Evolutionary conservation across 2,329 filamentous ascomycete species (phyloP), one percentile per base, ranked within the genome.

Genomic region (Fusarium temperatum): DNA sequence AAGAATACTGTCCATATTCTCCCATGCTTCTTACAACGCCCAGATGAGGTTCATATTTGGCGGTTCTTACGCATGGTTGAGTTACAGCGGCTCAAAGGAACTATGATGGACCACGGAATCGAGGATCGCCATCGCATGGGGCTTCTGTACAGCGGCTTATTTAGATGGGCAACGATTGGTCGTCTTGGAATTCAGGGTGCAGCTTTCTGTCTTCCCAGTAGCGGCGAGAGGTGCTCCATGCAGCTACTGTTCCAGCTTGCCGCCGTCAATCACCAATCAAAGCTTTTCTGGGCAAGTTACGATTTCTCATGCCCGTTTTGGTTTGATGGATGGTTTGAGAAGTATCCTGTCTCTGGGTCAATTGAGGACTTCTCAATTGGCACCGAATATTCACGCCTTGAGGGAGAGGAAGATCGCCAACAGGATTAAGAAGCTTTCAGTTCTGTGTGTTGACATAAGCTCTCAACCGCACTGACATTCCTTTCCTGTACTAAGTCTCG

Each of bases 321-420:
- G 44, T 18, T 20, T 9, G 66, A 73, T 10, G 53, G 39, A 5
- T 73, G 66, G 70, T 59, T 53, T 2, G 44, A 63, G 14, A 51
- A 42, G 6, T 66, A 41, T 3, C 36, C 59, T 4, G 47, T 61
- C 5, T 35, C 42, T 18, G 56, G 44, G 0, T 9, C 57, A 13
- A 44, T 64, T 7, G 45, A 51, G 18, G 28, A 41, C 28, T 13
- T 32, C 22, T 39, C 24, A 5, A 30, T 58, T n/a, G 44, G 39
- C 28, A 22, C 28, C 15, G 45, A 63, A 3, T 69, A 55, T 36
- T 30, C 24, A 20, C 39, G 39, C n/a, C 39, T 14, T 2, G 9
- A 32, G 12, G 39, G 26, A 6, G 26, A 44, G 26, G 2, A 15
- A 12, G 7, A 18, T 30, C 15, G 17, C n/a, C 24, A n/a, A 14